A percentile compares a stretch with the other conserved stretches of the same genome.
These are phyloP conservation scores for Hortiboletus campestris DNA, from an alignment of 768 basidiomycete species.

Conservation along the genomic window DNA sequence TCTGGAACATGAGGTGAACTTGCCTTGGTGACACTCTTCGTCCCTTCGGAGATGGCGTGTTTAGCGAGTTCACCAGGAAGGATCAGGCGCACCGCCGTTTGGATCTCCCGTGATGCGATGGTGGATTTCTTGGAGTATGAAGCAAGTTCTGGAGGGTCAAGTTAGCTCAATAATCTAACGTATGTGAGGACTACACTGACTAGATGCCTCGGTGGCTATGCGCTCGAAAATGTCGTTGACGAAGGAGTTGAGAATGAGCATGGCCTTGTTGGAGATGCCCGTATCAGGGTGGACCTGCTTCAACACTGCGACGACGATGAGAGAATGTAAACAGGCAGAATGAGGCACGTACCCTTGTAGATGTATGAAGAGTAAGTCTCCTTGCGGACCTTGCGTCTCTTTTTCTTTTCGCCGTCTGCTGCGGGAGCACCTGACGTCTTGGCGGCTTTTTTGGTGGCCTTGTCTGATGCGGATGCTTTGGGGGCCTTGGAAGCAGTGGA, in stretches of 20 bases:
- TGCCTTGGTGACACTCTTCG: slow-evolving; percentile 68
- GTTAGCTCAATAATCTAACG: not conserved
- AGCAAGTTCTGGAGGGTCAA: slow-evolving; percentile 67
- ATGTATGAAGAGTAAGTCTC: slow-evolving; percentile 96
- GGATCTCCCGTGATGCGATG: slow-evolving; percentile 97
- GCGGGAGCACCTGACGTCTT: slow-evolving; percentile 54
- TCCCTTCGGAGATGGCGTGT: slow-evolving; percentile 97
- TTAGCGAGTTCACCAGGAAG: slow-evolving; percentile 97
- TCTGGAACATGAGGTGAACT: not conserved
- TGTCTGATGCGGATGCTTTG: slow-evolving; percentile 37
- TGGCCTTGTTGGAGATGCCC: slow-evolving; percentile 97
- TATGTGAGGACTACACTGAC: slow-evolving; percentile 42
- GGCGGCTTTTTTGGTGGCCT: slow-evolving; percentile 52
- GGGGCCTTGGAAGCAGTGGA: slow-evolving; percentile 43
- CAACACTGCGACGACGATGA: slow-evolving; percentile 53
- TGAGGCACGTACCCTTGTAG: slow-evolving; percentile 65
- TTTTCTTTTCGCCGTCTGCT: slow-evolving; percentile 79
- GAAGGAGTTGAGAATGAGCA: slow-evolving; percentile 90
- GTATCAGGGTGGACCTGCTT: slow-evolving; percentile 98
- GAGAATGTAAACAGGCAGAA: not conserved
- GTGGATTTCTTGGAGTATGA: slow-evolving; percentile 99
- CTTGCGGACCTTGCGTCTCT: slow-evolving; percentile 83
- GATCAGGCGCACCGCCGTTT: slow-evolving; percentile 92
- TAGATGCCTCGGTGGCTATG: slow-evolving; percentile 86
- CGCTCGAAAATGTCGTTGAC: slow-evolving; percentile 95